Percentiles rank a stretch among this genome's conserved stretches.
Conservation (phyloP, 164 flowering plant genomes). For the Vitis cinerea region DNA sequence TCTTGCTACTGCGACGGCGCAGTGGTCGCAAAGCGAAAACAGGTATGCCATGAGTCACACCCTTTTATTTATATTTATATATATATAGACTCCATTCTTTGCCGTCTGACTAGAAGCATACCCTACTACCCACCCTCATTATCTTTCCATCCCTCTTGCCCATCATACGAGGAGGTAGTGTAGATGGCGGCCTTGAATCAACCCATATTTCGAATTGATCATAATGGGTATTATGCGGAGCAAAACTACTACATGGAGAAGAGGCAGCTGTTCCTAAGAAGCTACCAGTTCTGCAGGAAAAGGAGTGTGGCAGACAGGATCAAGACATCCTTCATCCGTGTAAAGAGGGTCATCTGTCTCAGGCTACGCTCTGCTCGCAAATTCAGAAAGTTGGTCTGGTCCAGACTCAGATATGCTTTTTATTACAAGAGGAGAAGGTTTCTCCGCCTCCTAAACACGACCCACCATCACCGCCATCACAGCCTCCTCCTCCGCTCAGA, state of each 20-base stretch:
- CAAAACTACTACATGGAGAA: slow-evolving; percentile 39
- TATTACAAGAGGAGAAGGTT: slow-evolving; percentile 32
- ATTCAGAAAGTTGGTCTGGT: slow-evolving; percentile 40
- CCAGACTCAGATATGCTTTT: slow-evolving; percentile 26
- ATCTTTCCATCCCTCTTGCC: too few relatives aligned
- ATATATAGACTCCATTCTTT: too few relatives aligned
- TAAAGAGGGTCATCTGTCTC: slow-evolving; percentile 39
- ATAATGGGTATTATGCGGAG: not conserved
- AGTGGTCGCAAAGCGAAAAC: not conserved
- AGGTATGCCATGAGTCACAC: not conserved
- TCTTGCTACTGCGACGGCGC: slow-evolving; percentile 15
- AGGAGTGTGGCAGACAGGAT: slow-evolving; percentile 45
- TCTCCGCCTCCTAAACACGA: slow-evolving; percentile 24
- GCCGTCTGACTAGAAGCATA: too few relatives aligned
- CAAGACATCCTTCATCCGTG: slow-evolving; percentile 36
- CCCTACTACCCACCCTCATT: too few relatives aligned
- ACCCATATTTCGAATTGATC: slow-evolving; percentile 12
- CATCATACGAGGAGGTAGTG: not conserved
- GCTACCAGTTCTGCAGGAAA: slow-evolving; percentile 68
- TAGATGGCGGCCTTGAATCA: not conserved
- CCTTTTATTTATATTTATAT: not conserved
- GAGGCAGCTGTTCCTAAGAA: slow-evolving; percentile 65
- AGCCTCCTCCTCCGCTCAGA: not conserved
- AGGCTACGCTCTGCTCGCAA: slow-evolving; percentile 40
- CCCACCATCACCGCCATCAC: not conserved